Base-by-base conservation (phyloP, 768 basidiomycete genomes). In the Myochromella boudieri region DNA sequence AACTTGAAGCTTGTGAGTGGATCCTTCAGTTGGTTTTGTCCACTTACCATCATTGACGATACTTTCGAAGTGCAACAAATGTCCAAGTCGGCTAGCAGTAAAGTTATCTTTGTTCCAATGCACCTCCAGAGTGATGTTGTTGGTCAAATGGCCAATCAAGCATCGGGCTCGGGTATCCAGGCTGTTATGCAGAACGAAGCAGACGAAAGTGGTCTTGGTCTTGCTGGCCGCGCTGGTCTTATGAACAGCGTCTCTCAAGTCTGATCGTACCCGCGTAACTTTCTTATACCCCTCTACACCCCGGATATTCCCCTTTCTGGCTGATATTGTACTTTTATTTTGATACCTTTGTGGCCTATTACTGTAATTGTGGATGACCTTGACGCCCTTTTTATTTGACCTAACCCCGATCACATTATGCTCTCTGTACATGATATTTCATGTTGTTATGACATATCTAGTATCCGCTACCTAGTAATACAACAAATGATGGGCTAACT, bases 91-190 rank as follows among this genome's bases (percentile, higher is more conserved):
- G 82, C 87, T n/a, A 76, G 77, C 55, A 84, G 79, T 76, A 98
- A 98, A 67, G 92, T 95, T 56, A 78, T 98, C 46, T 97, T 97
- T 58, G 94, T 94, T 24, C 91, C 90, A 10, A 93, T 93, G 91
- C 87, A 91, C 54, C 76, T 91, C 18, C 89, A 91, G 65, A 86
- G 76, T 58, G 87, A 91, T 54, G 67, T 90, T 25, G 68, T 70
- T 18, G 72, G 73, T 33, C 79, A 84, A 51, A 56, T 85, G 21
- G 58, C 65, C 10, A 60, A 56, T 21, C 60, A 65, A 22, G 48
- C 60, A 17, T 51, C 60, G 6, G 57, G 58, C 28, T 66, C 68
- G 14, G 63, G 61, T 40, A 14, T 65, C 6, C 58, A 52, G 24
- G 55, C 63, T 26, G 46, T 68, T 34, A 55, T 63, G 18, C 60